Evolutionary conservation across 176 grass and related monocot species (phyloP).

Genomic region (Canna indica): DNA sequence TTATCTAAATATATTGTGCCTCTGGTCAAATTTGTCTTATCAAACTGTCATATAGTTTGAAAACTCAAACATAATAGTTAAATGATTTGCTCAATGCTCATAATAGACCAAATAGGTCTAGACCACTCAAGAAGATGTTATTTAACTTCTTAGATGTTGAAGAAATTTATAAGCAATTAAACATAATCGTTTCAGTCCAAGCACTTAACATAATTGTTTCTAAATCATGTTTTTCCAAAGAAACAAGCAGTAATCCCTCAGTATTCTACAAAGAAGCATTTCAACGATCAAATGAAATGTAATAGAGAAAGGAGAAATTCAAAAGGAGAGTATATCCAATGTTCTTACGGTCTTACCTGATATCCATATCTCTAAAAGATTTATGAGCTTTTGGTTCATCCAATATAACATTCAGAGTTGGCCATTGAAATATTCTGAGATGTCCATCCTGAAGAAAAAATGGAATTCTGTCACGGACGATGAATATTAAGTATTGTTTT

Average conservation of each 20-base stretch:
- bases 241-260: not conserved
- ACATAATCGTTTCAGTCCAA: not conserved
- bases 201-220: not conserved
- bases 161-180: not conserved
- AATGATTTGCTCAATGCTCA: no score
- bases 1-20: no score
- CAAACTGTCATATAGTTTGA: no score
- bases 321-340: not conserved
- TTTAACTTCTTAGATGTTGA: not conserved
- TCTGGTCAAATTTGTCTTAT: no score
- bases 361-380: conserved; percentile 96
- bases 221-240: not conserved
- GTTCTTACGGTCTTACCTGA: conserved; percentile 64
- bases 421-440: conserved; percentile 93
- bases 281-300: conserved; percentile 11
- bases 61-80: no score
- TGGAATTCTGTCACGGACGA: conserved; percentile 9
- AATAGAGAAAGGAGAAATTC: not conserved
- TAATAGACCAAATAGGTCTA: not conserved
- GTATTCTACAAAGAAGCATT: not conserved
- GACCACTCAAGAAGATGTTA: not conserved
- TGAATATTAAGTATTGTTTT: not conserved
- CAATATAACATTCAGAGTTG: conserved; percentile 68
- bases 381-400: conserved; percentile 97
- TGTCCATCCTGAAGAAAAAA: conserved; percentile 62